phyloP scores from a whole-genome alignment of 352 stramenopile genomes.

The Blastocystis sp. region DNA sequence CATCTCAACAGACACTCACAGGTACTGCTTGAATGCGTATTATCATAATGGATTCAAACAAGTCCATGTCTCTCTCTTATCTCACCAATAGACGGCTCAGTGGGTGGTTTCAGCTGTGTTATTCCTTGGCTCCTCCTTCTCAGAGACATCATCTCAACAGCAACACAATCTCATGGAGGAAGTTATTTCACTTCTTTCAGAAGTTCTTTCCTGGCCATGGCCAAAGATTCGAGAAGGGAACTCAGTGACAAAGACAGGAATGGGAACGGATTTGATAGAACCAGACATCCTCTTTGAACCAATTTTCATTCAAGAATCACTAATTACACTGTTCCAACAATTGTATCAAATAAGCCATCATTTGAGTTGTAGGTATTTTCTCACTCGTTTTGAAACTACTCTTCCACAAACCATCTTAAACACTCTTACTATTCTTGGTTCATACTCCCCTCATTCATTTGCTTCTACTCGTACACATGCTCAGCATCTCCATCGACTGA shows the following conservation, averaged over 20 bases:
- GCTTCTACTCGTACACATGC: neutral
- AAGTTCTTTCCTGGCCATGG: constrained; percentile 32
- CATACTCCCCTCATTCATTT: constrained; percentile 14
- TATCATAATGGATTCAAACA: constrained; percentile 10
- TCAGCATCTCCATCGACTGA: constrained; percentile 21
- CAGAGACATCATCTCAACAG: neutral
- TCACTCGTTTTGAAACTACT: neutral
- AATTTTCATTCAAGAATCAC: constrained; percentile 15
- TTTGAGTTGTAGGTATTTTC: constrained; percentile 3
- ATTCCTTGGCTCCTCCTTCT: neutral
- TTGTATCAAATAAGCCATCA: neutral
- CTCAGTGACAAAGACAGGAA: neutral
- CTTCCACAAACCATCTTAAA: constrained; percentile 19
- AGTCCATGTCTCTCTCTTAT: neutral
- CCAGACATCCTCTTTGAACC: constrained; percentile 32
- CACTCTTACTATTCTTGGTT: constrained; percentile 10
- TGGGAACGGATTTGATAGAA: neutral
- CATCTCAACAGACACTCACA: neutral
- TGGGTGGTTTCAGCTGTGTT: constrained; percentile 9
- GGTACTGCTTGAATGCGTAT: neutral
- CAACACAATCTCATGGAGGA: neutral
- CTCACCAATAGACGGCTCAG: neutral
- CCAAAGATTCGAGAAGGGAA: neutral
- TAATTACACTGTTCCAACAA: neutral
- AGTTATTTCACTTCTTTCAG: neutral